Conservation (phyloP, 768 basidiomycete species). For the Thelephora aurantiotincta region DNA sequence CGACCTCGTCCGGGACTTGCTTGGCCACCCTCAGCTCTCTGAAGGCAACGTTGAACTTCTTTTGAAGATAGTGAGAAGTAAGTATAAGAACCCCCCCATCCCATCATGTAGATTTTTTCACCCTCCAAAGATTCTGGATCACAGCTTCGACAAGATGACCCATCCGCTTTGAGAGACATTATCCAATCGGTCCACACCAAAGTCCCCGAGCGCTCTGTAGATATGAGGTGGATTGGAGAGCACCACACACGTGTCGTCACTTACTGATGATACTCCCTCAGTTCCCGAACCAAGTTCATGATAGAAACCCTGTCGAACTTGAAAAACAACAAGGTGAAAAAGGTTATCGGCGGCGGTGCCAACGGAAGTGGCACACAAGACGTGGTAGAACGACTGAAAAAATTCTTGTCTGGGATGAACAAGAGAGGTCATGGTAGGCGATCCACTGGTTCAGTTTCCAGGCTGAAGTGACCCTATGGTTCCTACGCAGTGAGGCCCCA, state of each 20-base stretch:
- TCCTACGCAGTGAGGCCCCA: conserved; percentile 49
- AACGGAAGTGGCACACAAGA: conserved; percentile 40
- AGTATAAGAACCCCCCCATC: conserved; percentile 13
- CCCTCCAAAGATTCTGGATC: conserved; percentile 66
- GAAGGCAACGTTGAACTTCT: conserved; percentile 82
- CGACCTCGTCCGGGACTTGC: conserved; percentile 70
- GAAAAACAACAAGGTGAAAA: conserved; percentile 80
- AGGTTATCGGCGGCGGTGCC: conserved; percentile 43
- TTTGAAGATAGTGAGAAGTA: conserved; percentile 74
- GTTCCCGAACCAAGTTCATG: conserved; percentile 91
- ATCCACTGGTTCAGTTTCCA: background rate
- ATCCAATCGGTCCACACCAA: conserved; percentile 69
- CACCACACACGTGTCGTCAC: background rate
- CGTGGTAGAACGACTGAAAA: conserved; percentile 77
- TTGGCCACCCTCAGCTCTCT: conserved; percentile 38
- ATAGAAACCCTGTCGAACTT: conserved; percentile 84
- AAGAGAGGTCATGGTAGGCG: conserved; percentile 63
- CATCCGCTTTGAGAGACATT: conserved; percentile 84
- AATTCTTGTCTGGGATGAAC: conserved; percentile 59
- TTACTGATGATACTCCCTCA: conserved; percentile 16
- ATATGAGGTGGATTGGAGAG: conserved; percentile 33
- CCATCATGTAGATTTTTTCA: background rate
- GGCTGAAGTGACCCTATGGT: background rate
- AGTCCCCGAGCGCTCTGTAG: conserved; percentile 33
- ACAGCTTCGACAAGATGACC: conserved; percentile 86